Evolutionary conservation across 176 grass and related monocot species (phyloP).

Genomic region (Oryza officinalis): DNA sequence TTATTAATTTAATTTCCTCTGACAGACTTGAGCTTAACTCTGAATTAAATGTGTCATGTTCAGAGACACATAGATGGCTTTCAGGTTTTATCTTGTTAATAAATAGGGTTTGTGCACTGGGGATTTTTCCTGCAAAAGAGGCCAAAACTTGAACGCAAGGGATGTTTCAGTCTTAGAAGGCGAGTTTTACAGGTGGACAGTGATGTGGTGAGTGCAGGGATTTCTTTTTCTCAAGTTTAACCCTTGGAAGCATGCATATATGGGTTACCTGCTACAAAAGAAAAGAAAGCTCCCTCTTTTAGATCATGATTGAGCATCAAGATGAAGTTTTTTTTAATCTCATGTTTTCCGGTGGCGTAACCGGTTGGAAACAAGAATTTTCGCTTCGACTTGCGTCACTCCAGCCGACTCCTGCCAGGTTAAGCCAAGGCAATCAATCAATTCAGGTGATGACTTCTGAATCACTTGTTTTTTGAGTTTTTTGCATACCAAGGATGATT

Average conservation of each 20-base stretch:
- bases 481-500: neutral
- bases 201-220: neutral
- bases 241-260: slow-evolving; percentile 30
- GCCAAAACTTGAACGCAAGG: slow-evolving; percentile 60
- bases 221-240: slow-evolving; percentile 1
- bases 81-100: neutral
- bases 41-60: neutral
- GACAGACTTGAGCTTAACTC: slow-evolving; percentile 29
- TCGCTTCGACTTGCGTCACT: slow-evolving; percentile 26
- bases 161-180: slow-evolving; percentile 51
- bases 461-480: slow-evolving; percentile 4
- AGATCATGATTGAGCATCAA: slow-evolving; percentile 29
- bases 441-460: slow-evolving; percentile 32
- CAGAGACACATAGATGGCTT: neutral
- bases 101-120: neutral
- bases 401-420: neutral
- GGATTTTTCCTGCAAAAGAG: slow-evolving; percentile 8
- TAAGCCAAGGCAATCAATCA: neutral
- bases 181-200: slow-evolving; percentile 54
- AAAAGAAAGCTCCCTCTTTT: slow-evolving; percentile 23
- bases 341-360: slow-evolving; percentile 35
- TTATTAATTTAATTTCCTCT: neutral
- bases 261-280: slow-evolving; percentile 52
- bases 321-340: slow-evolving; percentile 16
- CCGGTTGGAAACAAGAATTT: slow-evolving; percentile 10